Base-by-base conservation (phyloP, 106 monocot genomes). In the Dioscorea dumetorum region DNA sequence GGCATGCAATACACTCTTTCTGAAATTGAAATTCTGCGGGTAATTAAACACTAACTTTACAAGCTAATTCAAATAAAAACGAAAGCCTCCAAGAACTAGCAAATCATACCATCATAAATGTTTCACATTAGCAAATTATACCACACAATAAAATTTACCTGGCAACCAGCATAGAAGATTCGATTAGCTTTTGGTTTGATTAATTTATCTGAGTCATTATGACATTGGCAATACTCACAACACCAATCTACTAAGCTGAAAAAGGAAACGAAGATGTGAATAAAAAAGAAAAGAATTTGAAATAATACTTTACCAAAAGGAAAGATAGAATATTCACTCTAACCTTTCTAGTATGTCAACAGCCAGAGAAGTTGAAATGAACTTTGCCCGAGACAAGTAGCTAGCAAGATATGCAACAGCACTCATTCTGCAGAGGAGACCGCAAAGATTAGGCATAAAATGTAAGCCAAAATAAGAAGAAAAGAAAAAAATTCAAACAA, bases 371-470 rank as follows among this genome's bases (percentile, higher is more conserved):
- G 83, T 67, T 34, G 93, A 79, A 69, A 93, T 67, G 73, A 99
- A 99, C 69, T 81, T 99, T 61, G 92, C 97, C 60, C 97, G 89
- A 63, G 90, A 76, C 50, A 99, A 65, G 69, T 85, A 99, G 67
- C 97, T 99, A 63, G 82, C 86, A 77, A 99, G 79, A 77, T 93
- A 99, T 74, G 83, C 71, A 75, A 87, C 75, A n/a, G 90, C 84
- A 64, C 84, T 90, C 84, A 87, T 99, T 73, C 93, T 93, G 57
- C 67, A 86, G 18, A 48, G 19, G 22, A 49, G 32, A 20, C 12
- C 28, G 59, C 54, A 35, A 24, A 33, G 12, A 56, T 52, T 8
- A 22, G 49, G 41, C 41, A 41, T 10, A 41, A 41, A 41, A 41
- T 10, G 10, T 41, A 41, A 41, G 41, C 41, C 6, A 41, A 41